Evolutionary conservation across 176 grass and related monocot species (phyloP).

Genomic region (Musa acuminata): DNA sequence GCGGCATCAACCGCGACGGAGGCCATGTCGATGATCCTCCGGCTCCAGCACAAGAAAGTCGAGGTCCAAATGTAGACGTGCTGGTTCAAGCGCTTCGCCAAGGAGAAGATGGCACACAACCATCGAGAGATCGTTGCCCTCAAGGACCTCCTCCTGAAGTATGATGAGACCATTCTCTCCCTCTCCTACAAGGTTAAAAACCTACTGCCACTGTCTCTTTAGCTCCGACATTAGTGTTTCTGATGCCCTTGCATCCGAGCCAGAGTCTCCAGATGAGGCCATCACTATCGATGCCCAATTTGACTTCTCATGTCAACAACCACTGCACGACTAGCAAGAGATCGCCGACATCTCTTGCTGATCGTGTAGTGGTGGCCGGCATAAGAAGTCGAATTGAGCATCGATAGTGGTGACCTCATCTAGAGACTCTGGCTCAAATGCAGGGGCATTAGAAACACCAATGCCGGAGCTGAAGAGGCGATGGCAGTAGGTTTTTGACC

Average conservation of each 20-base stretch:
- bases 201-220: slow-evolving; percentile 43
- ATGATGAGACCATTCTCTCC: slow-evolving; percentile 20
- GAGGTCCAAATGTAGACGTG: slow-evolving; percentile 60
- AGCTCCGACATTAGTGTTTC: neutral
- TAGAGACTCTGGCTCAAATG: neutral
- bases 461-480: slow-evolving; percentile 28
- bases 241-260: neutral
- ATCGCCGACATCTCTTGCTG: neutral
- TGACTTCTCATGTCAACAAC: neutral
- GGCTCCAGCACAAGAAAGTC: slow-evolving; percentile 60
- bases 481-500: slow-evolving; percentile 37
- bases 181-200: slow-evolving; percentile 29
- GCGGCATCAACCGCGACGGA: slow-evolving; percentile 38
- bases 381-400: slow-evolving; percentile 14
- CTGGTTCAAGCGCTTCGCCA: slow-evolving; percentile 47
- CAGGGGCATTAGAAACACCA: neutral
- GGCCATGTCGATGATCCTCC: slow-evolving; percentile 83
- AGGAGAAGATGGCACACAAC: slow-evolving; percentile 59
- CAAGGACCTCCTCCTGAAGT: slow-evolving; percentile 26
- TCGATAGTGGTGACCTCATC: neutral
- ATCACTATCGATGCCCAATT: neutral
- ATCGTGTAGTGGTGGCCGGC: no score
- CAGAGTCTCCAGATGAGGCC: neutral
- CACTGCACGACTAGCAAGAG: neutral
- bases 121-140: slow-evolving; percentile 29